These are phyloP conservation scores for Nakazawaea holstii DNA, from an alignment of 805 yeast species.

Conservation along the genomic window DNA sequence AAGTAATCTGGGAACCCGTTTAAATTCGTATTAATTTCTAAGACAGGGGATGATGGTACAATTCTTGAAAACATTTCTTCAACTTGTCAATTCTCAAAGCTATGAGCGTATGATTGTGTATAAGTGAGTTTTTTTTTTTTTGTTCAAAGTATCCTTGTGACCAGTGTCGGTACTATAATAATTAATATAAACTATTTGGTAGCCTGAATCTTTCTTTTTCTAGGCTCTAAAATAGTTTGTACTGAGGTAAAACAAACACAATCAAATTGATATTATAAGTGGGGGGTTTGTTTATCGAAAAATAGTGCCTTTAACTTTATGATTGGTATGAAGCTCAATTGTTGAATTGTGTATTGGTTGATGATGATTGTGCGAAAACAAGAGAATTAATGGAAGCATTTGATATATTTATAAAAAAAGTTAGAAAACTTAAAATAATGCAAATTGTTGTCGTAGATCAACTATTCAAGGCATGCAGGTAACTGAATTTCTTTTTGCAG, in stretches of 20 bases:
- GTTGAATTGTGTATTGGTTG: background rate
- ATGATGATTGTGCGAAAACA: background rate
- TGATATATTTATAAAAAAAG: constrained; percentile 8
- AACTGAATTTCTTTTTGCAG: constrained; percentile 8
- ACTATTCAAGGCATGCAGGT: constrained; percentile 9
- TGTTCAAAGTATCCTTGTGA: background rate
- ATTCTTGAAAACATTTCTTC: constrained; percentile 3
- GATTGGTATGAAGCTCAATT: background rate
- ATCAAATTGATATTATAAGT: no score
- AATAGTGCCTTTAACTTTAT: no score
- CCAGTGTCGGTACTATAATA: background rate
- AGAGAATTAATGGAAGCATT: background rate
- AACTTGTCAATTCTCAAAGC: no score
- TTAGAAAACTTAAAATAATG: background rate
- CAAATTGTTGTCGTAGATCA: constrained; percentile 8
- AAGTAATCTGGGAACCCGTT: background rate
- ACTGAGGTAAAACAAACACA: no score
- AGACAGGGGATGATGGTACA: constrained; percentile 7
- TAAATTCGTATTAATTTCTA: constrained; percentile 3
- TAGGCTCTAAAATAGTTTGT: no score
- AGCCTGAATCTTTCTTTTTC: no score
- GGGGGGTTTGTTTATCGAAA: no score
- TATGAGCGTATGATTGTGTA: background rate
- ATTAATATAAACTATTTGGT: no score
- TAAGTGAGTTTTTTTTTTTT: background rate